phyloP scores from a whole-genome alignment of 139 green algal genomes.

The Closterium sp. region DNA sequence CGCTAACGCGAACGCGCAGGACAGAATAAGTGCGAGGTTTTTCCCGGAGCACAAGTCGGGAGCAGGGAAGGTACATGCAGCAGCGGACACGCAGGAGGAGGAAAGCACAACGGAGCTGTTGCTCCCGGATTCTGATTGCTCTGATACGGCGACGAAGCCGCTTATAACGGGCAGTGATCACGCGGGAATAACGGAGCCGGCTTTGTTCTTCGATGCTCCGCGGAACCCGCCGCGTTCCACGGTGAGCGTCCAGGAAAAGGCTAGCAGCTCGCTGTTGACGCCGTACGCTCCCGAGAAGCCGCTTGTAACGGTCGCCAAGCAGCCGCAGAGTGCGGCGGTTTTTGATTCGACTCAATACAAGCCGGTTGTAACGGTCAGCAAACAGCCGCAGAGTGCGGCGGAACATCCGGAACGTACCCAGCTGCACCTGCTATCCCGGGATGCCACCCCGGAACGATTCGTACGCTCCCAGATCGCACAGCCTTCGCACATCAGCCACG shows the following conservation, averaged over 20 bases:
- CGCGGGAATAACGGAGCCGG: neutral
- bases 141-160: neutral
- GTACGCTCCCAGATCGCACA: neutral
- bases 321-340: no score
- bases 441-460: neutral
- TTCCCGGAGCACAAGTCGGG: no score
- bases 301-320: neutral
- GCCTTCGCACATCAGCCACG: neutral
- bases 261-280: no score
- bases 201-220: neutral
- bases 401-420: neutral
- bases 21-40: no score
- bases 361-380: neutral
- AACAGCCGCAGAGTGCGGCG: neutral
- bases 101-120: neutral
- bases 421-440: neutral
- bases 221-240: neutral
- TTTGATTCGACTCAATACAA: neutral
- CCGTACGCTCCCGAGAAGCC: no score
- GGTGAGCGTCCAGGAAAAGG: neutral
- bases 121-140: neutral
- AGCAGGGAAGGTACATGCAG: no score
- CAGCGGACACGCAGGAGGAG: no score
- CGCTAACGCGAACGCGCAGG: no score
- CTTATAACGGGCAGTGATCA: neutral